Base-by-base conservation (phyloP, 2,329 filamentous ascomycete species). In the Talaromyces sp. region DNA sequence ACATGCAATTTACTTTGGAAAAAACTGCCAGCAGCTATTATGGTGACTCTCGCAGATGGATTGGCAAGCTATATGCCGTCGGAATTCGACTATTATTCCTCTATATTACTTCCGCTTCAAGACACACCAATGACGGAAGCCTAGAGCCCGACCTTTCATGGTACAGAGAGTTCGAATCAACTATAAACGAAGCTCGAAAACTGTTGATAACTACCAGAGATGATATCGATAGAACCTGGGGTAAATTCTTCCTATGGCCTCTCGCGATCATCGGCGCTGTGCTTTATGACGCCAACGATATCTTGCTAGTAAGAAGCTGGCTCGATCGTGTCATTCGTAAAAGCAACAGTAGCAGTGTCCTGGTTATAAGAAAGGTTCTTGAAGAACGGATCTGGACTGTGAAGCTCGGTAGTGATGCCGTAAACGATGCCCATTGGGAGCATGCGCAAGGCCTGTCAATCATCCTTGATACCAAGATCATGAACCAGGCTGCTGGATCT, bases 171-270 rank as follows among this genome's bases (percentile, higher is more conserved):
- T 57, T 62, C 9, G 19, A 49, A 6, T 57, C 5, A 1, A 62
- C 63, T 16, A 27, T 65, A 0, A 31, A 45, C 11, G 63, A 61
- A 37, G 63, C 58, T 13, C 59, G 58, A n/a, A 41, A 57, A 39
- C 22, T 65, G 11, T 27, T 65, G 14, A 65, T 65, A 39, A n/a
- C 63, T 9, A 65, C 50, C 8, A 39, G 31, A 41, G 19, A 60
- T 11, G 63, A 65, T 11, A 58, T 62, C 43, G 58, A 62, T n/a
- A 49, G 41, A 16, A 65, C 63, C 1, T 65, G 58, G 58, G 63
- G 63, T 19, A 65, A 65, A 24, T 65, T 65, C 31, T 65, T 65
- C 24, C 43, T 65, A 10, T 65, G 63, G 63, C 63, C 63, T 6
- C 50, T 65, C 13, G 63, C 63, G 5, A 56, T 65, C 16, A 65